Evolutionary conservation across 495 filamentous ascomycete genomes (phyloP).

Genomic region (Hypoxylon fragiforme): DNA sequence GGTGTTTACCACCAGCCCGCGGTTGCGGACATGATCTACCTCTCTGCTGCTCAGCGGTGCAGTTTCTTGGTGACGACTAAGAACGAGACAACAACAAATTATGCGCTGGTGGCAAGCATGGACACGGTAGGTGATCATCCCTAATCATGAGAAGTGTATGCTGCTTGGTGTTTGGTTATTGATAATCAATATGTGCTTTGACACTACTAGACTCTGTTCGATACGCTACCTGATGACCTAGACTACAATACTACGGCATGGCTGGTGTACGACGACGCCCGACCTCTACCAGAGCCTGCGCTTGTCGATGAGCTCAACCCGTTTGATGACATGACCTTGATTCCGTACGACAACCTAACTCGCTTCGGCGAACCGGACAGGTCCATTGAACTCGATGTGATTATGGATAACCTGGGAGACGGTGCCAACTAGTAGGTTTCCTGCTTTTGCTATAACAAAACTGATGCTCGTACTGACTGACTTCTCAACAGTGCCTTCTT

Average conservation of each 20-base stretch:
- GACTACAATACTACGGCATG: constrained; percentile 81
- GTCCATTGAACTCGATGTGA: constrained; percentile 63
- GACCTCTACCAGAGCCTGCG: constrained; percentile 60
- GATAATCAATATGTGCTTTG: constrained; percentile 1
- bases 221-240: constrained; percentile 62
- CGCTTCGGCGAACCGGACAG: constrained; percentile 62
- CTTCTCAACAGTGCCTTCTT: constrained; percentile 65
- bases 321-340: constrained; percentile 73
- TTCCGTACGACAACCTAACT: constrained; percentile 64
- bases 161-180: neutral
- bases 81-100: constrained; percentile 66
- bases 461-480: neutral
- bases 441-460: neutral
- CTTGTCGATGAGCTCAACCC: constrained; percentile 60
- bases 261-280: constrained; percentile 70
- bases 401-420: constrained; percentile 71
- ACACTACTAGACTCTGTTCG: constrained; percentile 64
- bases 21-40: constrained; percentile 63
- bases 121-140: constrained; percentile 52
- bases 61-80: constrained; percentile 68
- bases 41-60: constrained; percentile 72
- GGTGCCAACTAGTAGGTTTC: constrained; percentile 71
- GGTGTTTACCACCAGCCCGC: constrained; percentile 62
- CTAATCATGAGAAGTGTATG: neutral
- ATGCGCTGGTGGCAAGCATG: constrained; percentile 66